Conservation (phyloP, 805 yeast species). For the Candida piceae region DNA sequence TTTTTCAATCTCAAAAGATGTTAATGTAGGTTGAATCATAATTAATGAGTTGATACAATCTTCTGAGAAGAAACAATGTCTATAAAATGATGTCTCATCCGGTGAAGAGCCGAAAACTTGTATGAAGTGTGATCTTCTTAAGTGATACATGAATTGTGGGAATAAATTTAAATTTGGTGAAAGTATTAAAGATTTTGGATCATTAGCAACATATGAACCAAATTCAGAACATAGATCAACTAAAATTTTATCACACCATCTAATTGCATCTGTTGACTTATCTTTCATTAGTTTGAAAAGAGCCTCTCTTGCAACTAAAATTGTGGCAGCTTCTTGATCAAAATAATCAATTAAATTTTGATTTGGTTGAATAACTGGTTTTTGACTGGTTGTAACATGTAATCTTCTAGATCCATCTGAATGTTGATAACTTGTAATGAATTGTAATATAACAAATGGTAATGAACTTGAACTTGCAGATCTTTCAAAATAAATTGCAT, state of each 20-base stretch:
- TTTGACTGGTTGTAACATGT: conserved; percentile 55
- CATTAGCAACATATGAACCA: conserved; percentile 44
- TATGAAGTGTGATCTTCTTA: conserved; percentile 60
- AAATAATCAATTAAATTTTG: conserved; percentile 43
- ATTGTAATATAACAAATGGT: conserved; percentile 42
- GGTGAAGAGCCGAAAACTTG: conserved; percentile 68
- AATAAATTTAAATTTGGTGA: conserved; percentile 46
- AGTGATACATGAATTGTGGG: conserved; percentile 65
- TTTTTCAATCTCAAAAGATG: conserved; percentile 49
- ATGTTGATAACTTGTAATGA: conserved; percentile 58
- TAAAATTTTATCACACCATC: conserved; percentile 44
- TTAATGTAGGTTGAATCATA: conserved; percentile 67
- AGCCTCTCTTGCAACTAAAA: conserved; percentile 52
- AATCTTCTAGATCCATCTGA: conserved; percentile 51
- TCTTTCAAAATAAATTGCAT: conserved; percentile 54
- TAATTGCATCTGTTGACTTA: conserved; percentile 37
- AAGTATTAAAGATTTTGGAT: conserved; percentile 44
- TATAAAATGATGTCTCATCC: conserved; percentile 62
- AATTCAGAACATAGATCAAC: conserved; percentile 43
- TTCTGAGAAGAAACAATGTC: conserved; percentile 59
- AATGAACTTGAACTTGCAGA: conserved; percentile 18
- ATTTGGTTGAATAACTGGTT: conserved; percentile 35
- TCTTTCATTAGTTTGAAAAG: conserved; percentile 37
- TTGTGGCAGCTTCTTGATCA: conserved; percentile 69
- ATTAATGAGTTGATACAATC: conserved; percentile 55